A percentile compares a stretch with the other conserved stretches of the same genome.
phyloP scores from a whole-genome alignment of 768 basidiomycete genomes.

The Trametes cinnabarina region DNA sequence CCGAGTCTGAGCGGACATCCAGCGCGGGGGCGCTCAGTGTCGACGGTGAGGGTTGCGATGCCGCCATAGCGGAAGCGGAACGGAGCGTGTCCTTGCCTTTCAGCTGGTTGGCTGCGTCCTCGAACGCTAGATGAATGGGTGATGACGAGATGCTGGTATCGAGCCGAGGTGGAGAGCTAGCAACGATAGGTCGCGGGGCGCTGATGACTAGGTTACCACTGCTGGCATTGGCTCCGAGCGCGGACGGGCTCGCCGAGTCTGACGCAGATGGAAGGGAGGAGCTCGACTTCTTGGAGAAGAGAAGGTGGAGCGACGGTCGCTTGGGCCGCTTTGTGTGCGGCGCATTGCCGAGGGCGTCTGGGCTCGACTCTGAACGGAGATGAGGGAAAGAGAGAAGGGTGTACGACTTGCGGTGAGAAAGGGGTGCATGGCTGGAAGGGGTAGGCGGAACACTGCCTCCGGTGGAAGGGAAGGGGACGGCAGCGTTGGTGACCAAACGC shows the following conservation, averaged over 20 bases:
- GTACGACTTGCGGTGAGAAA: conserved; percentile 37
- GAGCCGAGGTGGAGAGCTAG: conserved; percentile 24
- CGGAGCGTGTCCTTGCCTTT: conserved; percentile 3
- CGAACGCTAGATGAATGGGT: conserved; percentile 26
- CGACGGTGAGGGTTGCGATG: not conserved
- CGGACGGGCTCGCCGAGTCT: not conserved
- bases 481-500: conserved; percentile 12
- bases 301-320: conserved; percentile 66
- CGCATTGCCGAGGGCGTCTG: not conserved
- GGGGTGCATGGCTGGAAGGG: conserved; percentile 31
- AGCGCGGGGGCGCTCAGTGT: not conserved
- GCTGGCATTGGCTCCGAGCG: not conserved
- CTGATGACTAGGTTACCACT: not conserved
- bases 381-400: conserved; percentile 31
- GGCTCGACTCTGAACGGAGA: conserved; percentile 28
- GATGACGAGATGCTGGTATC: conserved; percentile 29
- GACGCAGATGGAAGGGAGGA: conserved; percentile 25
- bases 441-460: conserved; percentile 32
- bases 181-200: conserved; percentile 2
- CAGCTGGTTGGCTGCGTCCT: not conserved
- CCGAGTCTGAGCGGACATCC: conserved; percentile 20
- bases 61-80: conserved; percentile 1
- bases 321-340: conserved; percentile 41
- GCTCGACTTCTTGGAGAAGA: conserved; percentile 66
- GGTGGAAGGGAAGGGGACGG: conserved; percentile 47